These are phyloP conservation scores for Lasiosphaeriaceae sp. DNA, from an alignment of 495 filamentous ascomycete genomes.

Conservation along the genomic window DNA sequence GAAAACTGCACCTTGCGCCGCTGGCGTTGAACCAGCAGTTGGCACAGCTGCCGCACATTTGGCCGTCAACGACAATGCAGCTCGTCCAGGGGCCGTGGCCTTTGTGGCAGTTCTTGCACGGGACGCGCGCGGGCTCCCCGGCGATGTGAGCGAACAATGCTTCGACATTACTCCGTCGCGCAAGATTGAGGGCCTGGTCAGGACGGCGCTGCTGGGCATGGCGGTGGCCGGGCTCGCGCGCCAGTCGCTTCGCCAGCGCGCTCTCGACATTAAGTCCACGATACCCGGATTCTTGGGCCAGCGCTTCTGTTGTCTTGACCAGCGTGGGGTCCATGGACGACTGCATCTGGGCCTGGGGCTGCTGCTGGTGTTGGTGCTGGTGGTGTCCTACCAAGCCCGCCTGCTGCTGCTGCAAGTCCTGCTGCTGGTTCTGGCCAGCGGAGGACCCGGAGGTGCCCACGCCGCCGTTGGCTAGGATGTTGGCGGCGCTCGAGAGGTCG, in stretches of 20 bases:
- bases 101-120: conserved; percentile 51
- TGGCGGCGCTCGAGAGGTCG: conserved; percentile 27
- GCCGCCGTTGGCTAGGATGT: conserved; percentile 27
- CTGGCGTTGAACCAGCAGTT: conserved; percentile 53
- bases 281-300: conserved; percentile 41
- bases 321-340: conserved; percentile 27
- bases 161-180: conserved; percentile 46
- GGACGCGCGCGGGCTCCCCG: conserved; percentile 36
- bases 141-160: conserved; percentile 49
- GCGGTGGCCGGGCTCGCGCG: conserved; percentile 40
- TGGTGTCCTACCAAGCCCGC: conserved; percentile 6
- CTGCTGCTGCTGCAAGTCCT: conserved; percentile 9
- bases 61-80: conserved; percentile 45
- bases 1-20: conserved; percentile 47
- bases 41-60: conserved; percentile 50
- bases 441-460: conserved; percentile 7
- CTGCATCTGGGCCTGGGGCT: conserved; percentile 16
- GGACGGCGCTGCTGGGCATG: conserved; percentile 42
- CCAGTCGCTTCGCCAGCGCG: conserved; percentile 43
- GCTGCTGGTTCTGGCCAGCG: conserved; percentile 19
- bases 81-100: conserved; percentile 47
- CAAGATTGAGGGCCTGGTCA: conserved; percentile 42
- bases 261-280: conserved; percentile 41
- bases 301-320: conserved; percentile 35
- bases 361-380: conserved; percentile 21